Conservation (phyloP, 1,284 basidiomycete species). For the Ustilago crameri region DNA sequence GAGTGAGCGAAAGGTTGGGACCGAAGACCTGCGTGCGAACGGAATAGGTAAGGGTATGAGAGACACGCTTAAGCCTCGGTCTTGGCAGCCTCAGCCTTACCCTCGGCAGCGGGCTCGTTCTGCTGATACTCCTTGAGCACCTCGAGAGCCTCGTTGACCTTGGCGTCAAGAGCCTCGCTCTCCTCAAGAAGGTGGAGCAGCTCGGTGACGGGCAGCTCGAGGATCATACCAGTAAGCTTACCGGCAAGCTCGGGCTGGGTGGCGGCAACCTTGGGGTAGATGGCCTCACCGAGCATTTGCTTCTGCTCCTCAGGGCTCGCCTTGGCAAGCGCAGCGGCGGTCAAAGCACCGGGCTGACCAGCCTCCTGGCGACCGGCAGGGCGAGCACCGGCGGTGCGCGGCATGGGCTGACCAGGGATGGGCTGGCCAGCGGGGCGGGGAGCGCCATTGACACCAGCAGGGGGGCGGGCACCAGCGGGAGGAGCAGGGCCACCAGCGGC, state of each 20-base stretch:
- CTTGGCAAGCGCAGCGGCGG: conserved; percentile 65
- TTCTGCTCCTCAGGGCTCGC: conserved; percentile 68
- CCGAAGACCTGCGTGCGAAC: not conserved
- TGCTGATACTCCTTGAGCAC: conserved; percentile 67
- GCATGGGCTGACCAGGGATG: conserved; percentile 53
- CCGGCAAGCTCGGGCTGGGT: conserved; percentile 66
- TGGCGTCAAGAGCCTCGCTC: conserved; percentile 64
- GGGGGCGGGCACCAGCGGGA: conserved; percentile 54
- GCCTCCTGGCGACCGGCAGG: conserved; percentile 42
- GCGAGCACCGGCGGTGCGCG: conserved; percentile 39
- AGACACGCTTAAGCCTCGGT: conserved; percentile 37
- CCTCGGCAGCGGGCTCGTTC: conserved; percentile 39
- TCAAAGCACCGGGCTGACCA: conserved; percentile 59
- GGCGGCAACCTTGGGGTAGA: conserved; percentile 67
- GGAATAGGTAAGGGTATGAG: not conserved
- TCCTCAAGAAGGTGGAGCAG: conserved; percentile 67
- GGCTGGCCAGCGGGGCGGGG: conserved; percentile 52
- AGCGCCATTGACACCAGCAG: conserved; percentile 54
- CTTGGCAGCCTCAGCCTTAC: conserved; percentile 36
- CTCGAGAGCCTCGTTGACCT: conserved; percentile 67
- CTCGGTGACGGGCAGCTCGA: conserved; percentile 67
- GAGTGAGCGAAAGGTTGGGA: not conserved
- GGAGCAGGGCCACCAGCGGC: conserved; percentile 50
- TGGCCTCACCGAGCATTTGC: conserved; percentile 69
- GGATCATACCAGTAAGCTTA: conserved; percentile 68